Conservation (phyloP, 345 rosid genomes). For the Citrus maxima region DNA sequence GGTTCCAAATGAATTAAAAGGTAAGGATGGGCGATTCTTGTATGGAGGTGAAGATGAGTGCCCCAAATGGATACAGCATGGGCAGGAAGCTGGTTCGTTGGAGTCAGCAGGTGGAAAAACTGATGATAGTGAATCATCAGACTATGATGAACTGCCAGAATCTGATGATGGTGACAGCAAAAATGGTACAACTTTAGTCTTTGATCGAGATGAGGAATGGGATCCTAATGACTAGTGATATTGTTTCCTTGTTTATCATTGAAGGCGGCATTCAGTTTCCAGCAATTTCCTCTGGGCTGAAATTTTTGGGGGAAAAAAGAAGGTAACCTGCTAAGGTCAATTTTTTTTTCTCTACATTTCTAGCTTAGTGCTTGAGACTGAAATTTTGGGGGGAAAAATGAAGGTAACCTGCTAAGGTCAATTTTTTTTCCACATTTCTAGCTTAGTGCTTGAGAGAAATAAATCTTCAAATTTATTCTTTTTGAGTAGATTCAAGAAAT, state of each 20-base stretch:
- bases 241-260: constrained; percentile 7
- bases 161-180: constrained; percentile 40
- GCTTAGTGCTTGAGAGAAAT: constrained; percentile 29
- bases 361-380: constrained; percentile 24
- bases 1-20: constrained; percentile 27
- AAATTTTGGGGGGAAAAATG: constrained; percentile 13
- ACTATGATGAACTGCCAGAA: constrained; percentile 63
- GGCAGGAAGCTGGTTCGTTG: constrained; percentile 14
- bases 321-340: constrained; percentile 27
- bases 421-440: constrained; percentile 15
- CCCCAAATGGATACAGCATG: constrained; percentile 78
- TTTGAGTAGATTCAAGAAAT: constrained; percentile 30
- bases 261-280: constrained; percentile 25
- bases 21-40: constrained; percentile 42
- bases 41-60: constrained; percentile 86
- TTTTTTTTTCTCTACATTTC: constrained; percentile 8
- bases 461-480: constrained; percentile 46
- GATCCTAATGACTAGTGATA: constrained; percentile 78
- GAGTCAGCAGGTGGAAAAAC: constrained; percentile 32
- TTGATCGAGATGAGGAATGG: constrained; percentile 89
- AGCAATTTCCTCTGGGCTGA: constrained; percentile 27
- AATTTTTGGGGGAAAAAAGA: constrained; percentile 14
- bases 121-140: constrained; percentile 51
- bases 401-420: constrained; percentile 27
- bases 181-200: constrained; percentile 41